A percentile compares a stretch with the other conserved stretches of the same genome.
These are phyloP conservation scores for Pichia occidentalis DNA, from an alignment of 805 yeast genomes.

Conservation along the genomic window DNA sequence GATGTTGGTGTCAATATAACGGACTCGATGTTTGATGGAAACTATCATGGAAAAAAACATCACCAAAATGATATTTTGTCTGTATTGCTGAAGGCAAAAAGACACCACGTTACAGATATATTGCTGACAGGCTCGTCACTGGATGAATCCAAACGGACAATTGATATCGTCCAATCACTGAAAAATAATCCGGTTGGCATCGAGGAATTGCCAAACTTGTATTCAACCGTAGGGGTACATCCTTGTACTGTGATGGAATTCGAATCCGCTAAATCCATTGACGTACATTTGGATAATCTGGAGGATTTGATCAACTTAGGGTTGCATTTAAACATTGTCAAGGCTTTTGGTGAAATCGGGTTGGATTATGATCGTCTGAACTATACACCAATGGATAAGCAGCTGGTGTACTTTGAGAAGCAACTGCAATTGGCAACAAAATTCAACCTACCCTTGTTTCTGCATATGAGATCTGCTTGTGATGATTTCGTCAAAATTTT, in stretches of 20 bases:
- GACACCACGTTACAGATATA: constrained; percentile 59
- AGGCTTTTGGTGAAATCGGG: constrained; percentile 94
- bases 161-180: constrained; percentile 40
- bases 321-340: constrained; percentile 44
- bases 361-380: constrained; percentile 88
- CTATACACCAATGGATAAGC: constrained; percentile 64
- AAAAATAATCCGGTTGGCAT: constrained; percentile 12
- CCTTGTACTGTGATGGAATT: constrained; percentile 79
- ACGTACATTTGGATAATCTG: constrained; percentile 42
- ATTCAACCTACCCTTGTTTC: constrained; percentile 65
- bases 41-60: constrained; percentile 56
- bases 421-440: constrained; percentile 67
- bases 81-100: constrained; percentile 61
- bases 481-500: constrained; percentile 68
- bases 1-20: constrained; percentile 63
- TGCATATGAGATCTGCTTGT: constrained; percentile 85
- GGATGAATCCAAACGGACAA: constrained; percentile 55
- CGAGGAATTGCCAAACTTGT: constrained; percentile 30
- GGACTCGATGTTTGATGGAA: constrained; percentile 82
- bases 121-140: constrained; percentile 81
- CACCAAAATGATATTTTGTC: constrained; percentile 62
- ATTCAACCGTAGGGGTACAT: constrained; percentile 87
- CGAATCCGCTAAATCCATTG: constrained; percentile 25
- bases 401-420: constrained; percentile 54
- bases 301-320: constrained; percentile 45